Evolutionary conservation across 163 green algal species (phyloP).

Genomic region (Prototheca wickerhamii): DNA sequence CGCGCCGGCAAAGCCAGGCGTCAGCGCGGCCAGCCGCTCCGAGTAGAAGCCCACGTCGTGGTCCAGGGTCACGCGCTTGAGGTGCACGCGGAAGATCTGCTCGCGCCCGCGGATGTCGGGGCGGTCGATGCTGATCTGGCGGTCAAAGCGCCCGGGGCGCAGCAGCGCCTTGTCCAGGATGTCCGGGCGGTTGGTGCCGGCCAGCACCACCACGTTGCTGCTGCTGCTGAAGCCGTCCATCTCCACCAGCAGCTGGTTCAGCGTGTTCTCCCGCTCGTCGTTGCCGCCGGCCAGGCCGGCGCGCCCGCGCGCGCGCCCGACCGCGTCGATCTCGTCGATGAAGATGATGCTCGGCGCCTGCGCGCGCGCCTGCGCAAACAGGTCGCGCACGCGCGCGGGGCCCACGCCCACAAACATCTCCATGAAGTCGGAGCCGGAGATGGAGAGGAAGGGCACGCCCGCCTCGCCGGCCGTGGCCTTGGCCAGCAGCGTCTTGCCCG

Average conservation of each 20-base stretch:
- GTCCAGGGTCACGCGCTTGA: constrained; percentile 63
- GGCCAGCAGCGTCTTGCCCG: constrained; percentile 84
- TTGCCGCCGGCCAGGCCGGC: constrained; percentile 78
- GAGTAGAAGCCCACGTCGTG: constrained; percentile 57
- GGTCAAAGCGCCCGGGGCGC: constrained; percentile 81
- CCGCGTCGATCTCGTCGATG: constrained; percentile 99
- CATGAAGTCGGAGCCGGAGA: constrained; percentile 90
- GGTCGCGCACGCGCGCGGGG: constrained; percentile 79
- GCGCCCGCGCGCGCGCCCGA: constrained; percentile 75
- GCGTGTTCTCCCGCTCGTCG: constrained; percentile 96
- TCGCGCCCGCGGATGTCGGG: constrained; percentile 95
- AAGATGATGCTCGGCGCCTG: constrained; percentile 96
- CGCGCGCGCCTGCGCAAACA: constrained; percentile 82
- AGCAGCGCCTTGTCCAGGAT: constrained; percentile 93
- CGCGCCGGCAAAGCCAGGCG: constrained; percentile 88
- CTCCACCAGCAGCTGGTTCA: constrained; percentile 98
- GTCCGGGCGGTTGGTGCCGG: constrained; percentile 93
- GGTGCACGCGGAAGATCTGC: constrained; percentile 91
- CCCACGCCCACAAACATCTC: constrained; percentile 99
- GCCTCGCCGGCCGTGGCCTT: constrained; percentile 89
- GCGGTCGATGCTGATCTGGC: constrained; percentile 88
- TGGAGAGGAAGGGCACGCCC: constrained; percentile 79
- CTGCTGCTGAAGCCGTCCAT: constrained; percentile 93
- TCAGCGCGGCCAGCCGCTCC: constrained; percentile 86
- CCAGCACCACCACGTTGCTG: constrained; percentile 88